These are phyloP conservation scores for Boletus speciosus DNA, from an alignment of 768 basidiomycete species.

Conservation along the genomic window DNA sequence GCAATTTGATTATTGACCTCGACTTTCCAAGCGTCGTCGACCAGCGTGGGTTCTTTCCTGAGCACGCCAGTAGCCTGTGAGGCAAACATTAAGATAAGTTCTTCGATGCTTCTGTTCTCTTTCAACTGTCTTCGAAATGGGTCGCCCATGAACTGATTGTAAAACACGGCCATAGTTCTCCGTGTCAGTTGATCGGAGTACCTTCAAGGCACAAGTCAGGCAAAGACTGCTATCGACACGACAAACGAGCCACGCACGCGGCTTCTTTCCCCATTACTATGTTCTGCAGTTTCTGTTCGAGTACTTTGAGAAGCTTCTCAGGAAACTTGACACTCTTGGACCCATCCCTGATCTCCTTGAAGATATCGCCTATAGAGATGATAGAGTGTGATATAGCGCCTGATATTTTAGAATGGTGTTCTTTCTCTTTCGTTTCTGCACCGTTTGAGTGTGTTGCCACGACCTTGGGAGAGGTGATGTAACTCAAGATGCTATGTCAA, in stretches of 20 bases:
- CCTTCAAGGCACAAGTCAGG: conserved; percentile 36
- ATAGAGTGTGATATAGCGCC: conserved; percentile 55
- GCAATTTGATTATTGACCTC: conserved; percentile 92
- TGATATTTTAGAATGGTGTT: conserved; percentile 65
- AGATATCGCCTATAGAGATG: conserved; percentile 69
- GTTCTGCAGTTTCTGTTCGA: conserved; percentile 85
- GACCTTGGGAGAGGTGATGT: conserved; percentile 64
- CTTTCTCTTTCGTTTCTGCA: conserved; percentile 50
- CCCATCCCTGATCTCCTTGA: conserved; percentile 74
- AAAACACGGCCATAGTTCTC: conserved; percentile 89
- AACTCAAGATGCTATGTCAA: conserved; percentile 58
- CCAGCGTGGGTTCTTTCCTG: conserved; percentile 83
- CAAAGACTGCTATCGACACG: conserved; percentile 2
- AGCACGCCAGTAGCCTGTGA: conserved; percentile 84
- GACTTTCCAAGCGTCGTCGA: conserved; percentile 86
- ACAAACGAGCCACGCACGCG: conserved; percentile 52
- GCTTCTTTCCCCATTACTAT: conserved; percentile 93
- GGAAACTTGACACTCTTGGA: conserved; percentile 90
- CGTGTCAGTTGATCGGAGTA: conserved; percentile 89
- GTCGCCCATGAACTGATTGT: conserved; percentile 83
- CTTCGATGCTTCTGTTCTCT: conserved; percentile 96
- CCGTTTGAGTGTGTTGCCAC: conserved; percentile 28
- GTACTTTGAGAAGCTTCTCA: conserved; percentile 85
- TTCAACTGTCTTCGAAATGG: conserved; percentile 87
- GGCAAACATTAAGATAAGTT: conserved; percentile 94